Base-by-base conservation (phyloP, 768 basidiomycete genomes). In the Pisolithus microcarpus region DNA sequence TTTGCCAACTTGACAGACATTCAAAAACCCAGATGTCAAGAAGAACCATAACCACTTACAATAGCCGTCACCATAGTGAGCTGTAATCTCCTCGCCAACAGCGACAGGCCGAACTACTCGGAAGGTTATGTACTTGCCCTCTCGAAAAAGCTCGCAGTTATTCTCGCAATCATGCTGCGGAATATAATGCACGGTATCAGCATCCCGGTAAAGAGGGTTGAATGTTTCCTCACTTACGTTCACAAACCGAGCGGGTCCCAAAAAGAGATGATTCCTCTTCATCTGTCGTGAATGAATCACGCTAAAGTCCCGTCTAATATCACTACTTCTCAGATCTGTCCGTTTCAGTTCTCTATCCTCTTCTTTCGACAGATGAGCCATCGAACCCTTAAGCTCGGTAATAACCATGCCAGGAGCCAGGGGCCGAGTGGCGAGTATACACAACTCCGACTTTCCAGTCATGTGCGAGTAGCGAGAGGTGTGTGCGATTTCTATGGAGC, bases 211-310 rank as follows among this genome's bases (percentile, higher is more conserved):
- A 28, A 28, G 38, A n/a, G 11, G 28, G 37, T 19, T 46, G 40
- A 44, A 19, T 53, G 51, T 19, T 21, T 42, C 23, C 13, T 34
- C 38, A 70, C 87, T 77, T 68, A 91, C 90, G 65, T 92, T 92
- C 54, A 92, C 90, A 71, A 92, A 92, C 63, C 90, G 85, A 70
- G 90, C 91, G 46, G 90, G 91, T 9, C 90, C 90, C 64, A 92
- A 73, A 72, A 92, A 91, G 62, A 92, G 74, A 71, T 91, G 88
- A 61, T 90, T 92, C 70, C 88, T 89, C 75, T 91, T 91, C 79
- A 89, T 85, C 66, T 88, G 87, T 61, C 85, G 87, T 31, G 88
- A 91, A 67, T 91, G 89, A 48, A 92, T 91, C 61, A 92, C 90
- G 65, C 87, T 91, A 64, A 92, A 92, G 65, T 92, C 90, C 60